Percentiles rank a stretch among this genome's conserved stretches.
Evolutionary conservation across 768 basidiomycete genomes (phyloP).

Genomic region (Inosperma sp.): DNA sequence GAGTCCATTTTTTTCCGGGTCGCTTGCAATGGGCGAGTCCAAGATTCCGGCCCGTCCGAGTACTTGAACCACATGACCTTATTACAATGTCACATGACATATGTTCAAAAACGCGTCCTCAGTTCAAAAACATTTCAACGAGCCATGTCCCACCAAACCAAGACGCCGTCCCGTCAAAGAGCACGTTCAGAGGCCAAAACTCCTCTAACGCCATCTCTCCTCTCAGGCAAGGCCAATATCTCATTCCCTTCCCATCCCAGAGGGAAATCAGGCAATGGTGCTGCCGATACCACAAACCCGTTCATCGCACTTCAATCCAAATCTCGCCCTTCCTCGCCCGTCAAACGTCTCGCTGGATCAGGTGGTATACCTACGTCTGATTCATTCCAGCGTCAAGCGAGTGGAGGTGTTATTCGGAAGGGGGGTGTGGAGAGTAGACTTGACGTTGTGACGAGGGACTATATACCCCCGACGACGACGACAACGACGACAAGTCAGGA

Average conservation of each 20-base stretch:
- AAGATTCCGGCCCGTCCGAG: no score
- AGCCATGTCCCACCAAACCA: slow-evolving; percentile 30
- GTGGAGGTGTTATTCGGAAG: slow-evolving; percentile 63
- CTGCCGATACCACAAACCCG: slow-evolving; percentile 56
- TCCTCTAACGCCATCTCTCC: slow-evolving; percentile 45
- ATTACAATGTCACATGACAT: slow-evolving; percentile 17
- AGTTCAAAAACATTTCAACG: neutral
- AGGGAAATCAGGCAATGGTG: slow-evolving; percentile 21
- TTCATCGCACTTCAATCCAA: slow-evolving; percentile 44
- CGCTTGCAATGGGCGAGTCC: no score
- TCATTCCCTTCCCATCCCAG: slow-evolving; percentile 24
- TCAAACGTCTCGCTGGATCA: slow-evolving; percentile 55
- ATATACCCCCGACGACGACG: slow-evolving; percentile 64
- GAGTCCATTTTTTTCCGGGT: no score
- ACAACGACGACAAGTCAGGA: no score
- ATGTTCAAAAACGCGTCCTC: slow-evolving; percentile 15
- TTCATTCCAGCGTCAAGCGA: slow-evolving; percentile 57
- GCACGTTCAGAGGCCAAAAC: slow-evolving; percentile 48
- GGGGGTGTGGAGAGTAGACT: slow-evolving; percentile 75
- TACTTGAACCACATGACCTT: no score
- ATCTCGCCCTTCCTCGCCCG: slow-evolving; percentile 57
- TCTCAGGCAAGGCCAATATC: slow-evolving; percentile 38
- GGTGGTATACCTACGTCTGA: slow-evolving; percentile 47
- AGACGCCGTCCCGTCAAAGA: slow-evolving; percentile 46
- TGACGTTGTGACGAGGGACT: slow-evolving; percentile 74